A percentile compares a stretch with the other conserved stretches of the same genome.
Conservation (phyloP, 1,284 basidiomycete species). For the Salmacisia buchloeana region DNA sequence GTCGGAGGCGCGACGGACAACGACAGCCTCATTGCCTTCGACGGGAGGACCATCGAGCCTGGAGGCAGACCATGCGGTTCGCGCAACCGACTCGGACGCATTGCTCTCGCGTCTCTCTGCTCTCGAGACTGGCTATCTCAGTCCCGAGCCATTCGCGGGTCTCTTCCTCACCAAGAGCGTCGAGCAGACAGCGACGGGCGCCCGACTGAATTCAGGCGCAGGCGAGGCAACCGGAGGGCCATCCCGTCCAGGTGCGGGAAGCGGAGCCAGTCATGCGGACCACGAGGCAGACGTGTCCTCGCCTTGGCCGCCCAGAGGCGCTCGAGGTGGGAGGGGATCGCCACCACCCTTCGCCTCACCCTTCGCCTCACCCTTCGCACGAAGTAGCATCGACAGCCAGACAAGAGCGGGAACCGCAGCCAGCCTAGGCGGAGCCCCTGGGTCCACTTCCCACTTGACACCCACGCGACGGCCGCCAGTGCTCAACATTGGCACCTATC, state of each 20-base stretch:
- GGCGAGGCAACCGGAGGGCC: neutral
- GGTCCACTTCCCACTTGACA: conserved; percentile 55
- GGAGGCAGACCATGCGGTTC: conserved; percentile 14
- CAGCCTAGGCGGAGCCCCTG: conserved; percentile 66
- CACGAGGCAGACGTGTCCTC: neutral
- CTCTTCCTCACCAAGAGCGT: neutral
- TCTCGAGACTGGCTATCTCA: conserved; percentile 17
- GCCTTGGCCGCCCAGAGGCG: too few relatives aligned
- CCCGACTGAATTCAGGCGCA: neutral
- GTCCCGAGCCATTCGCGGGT: conserved; percentile 13
- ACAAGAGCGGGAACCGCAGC: conserved; percentile 56
- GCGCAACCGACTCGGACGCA: conserved; percentile 21
- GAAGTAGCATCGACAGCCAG: neutral
- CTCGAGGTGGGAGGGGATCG: too few relatives aligned
- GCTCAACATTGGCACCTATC: conserved; percentile 91
- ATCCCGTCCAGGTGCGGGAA: neutral
- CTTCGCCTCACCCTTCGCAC: neutral
- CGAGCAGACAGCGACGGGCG: neutral
- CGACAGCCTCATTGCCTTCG: too few relatives aligned
- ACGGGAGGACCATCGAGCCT: neutral
- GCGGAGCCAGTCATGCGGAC: neutral
- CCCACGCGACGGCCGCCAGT: conserved; percentile 68
- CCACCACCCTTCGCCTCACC: neutral
- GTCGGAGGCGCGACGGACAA: too few relatives aligned
- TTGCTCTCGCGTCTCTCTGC: conserved; percentile 19